A percentile compares a stretch with the other conserved stretches of the same genome.
phyloP scores from a whole-genome alignment of 208 protist genomes.

The Trichomonas vaginalis region DNA sequence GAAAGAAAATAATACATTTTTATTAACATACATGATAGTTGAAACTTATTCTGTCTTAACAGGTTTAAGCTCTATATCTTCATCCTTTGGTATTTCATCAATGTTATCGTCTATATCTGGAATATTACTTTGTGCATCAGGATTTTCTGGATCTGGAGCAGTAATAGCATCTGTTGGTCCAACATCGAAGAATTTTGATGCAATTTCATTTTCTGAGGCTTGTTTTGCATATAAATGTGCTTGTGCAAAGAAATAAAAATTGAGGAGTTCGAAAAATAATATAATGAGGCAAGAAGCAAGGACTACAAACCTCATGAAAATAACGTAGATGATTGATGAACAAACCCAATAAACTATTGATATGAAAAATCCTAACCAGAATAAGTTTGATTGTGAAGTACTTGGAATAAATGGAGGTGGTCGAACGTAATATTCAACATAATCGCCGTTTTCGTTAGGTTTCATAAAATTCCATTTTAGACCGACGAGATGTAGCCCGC shows the following conservation, averaged over 20 bases:
- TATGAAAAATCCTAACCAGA: background rate
- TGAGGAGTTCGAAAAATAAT: background rate
- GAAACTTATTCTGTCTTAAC: background rate
- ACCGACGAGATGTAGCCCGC: background rate
- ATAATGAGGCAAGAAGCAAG: background rate
- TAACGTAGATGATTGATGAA: background rate
- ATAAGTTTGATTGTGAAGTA: background rate
- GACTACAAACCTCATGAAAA: background rate
- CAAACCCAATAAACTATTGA: background rate
- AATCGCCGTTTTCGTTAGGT: background rate
- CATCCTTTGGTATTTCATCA: background rate
- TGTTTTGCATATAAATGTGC: background rate
- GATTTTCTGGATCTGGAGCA: background rate
- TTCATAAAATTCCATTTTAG: background rate
- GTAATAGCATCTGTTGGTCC: background rate
- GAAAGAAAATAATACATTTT: too few species aligned
- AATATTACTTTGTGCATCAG: background rate
- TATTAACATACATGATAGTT: too few species aligned
- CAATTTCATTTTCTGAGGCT: background rate
- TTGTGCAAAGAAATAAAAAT: background rate
- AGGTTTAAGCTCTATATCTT: background rate
- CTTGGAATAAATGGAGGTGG: background rate
- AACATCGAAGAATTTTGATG: background rate
- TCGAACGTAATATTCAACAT: background rate
- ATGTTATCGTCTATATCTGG: background rate